Conservation (phyloP, 192 early-diverging fungal genomes). For the Backusella liffmaniae region DNA sequence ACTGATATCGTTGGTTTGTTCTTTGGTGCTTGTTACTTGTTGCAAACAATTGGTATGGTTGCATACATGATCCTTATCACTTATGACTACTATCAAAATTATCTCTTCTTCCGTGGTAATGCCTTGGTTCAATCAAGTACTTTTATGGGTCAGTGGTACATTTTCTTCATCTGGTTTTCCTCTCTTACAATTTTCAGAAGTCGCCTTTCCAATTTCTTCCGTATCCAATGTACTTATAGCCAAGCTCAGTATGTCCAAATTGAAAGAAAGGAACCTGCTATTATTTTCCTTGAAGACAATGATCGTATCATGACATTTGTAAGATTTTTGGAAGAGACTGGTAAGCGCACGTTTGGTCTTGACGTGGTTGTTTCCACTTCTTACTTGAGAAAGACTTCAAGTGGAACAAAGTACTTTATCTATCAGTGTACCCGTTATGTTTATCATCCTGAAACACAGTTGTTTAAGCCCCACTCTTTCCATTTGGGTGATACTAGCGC, state of each 20-base stretch:
- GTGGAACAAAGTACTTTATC: constrained; percentile 59
- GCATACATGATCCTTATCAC: constrained; percentile 40
- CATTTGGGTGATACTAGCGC: constrained; percentile 52
- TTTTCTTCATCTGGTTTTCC: constrained; percentile 47
- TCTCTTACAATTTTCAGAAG: constrained; percentile 37
- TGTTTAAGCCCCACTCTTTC: constrained; percentile 60
- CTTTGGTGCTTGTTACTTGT: constrained; percentile 34
- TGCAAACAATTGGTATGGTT: constrained; percentile 39
- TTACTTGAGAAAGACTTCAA: constrained; percentile 42
- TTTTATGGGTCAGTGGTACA: constrained; percentile 51
- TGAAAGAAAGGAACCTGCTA: constrained; percentile 37
- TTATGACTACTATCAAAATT: constrained; percentile 46
- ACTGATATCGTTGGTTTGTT: constrained; percentile 40
- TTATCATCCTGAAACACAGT: constrained; percentile 46
- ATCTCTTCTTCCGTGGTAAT: constrained; percentile 38
- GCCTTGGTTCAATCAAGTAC: constrained; percentile 38
- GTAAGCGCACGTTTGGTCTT: constrained; percentile 34
- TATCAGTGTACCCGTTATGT: constrained; percentile 77
- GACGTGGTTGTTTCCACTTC: constrained; percentile 43
- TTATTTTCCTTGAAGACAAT: constrained; percentile 40
- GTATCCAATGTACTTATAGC: constrained; percentile 44
- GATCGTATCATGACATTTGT: constrained; percentile 30
- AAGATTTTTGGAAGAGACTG: constrained; percentile 9
- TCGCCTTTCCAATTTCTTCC: constrained; percentile 51
- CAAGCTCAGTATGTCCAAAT: constrained; percentile 46